Conservation (phyloP, 805 yeast species). For the Isabelozyma rhagii region DNA sequence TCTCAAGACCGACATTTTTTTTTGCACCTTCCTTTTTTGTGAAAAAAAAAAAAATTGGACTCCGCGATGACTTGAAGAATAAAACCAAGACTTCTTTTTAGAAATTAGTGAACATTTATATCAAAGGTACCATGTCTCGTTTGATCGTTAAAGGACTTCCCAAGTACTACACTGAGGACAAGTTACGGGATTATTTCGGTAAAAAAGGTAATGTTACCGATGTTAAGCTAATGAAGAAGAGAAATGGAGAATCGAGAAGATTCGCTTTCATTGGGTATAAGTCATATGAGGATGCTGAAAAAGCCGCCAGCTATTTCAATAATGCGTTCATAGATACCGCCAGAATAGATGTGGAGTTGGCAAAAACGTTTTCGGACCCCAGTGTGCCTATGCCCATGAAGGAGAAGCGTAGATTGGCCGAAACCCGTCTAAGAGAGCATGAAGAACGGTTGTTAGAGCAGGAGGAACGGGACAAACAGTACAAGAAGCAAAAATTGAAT, state of each 20-base stretch:
- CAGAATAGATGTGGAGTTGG: conserved; percentile 71
- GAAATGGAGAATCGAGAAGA: conserved; percentile 83
- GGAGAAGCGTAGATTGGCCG: conserved; percentile 42
- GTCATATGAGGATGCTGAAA: conserved; percentile 67
- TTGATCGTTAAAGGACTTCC: conserved; percentile 91
- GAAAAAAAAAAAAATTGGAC: not conserved
- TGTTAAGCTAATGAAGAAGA: conserved; percentile 76
- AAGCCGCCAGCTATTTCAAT: conserved; percentile 74
- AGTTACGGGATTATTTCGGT: conserved; percentile 62
- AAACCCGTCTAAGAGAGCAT: conserved; percentile 37
- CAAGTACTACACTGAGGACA: conserved; percentile 68
- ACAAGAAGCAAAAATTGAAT: conserved; percentile 35
- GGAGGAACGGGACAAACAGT: conserved; percentile 35
- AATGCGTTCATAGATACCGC: conserved; percentile 81
- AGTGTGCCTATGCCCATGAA: conserved; percentile 61
- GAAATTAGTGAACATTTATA: no score
- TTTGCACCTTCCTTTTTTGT: not conserved
- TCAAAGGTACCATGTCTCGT: conserved; percentile 55
- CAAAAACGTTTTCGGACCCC: conserved; percentile 85
- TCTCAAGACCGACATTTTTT: not conserved
- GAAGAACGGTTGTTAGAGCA: conserved; percentile 42
- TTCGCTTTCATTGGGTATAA: conserved; percentile 92
- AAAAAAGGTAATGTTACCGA: conserved; percentile 73
- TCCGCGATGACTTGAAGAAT: not conserved
- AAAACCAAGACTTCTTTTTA: no score